phyloP scores from a whole-genome alignment of 352 stramenopile genomes.

The Pythium pectinolyticum region DNA sequence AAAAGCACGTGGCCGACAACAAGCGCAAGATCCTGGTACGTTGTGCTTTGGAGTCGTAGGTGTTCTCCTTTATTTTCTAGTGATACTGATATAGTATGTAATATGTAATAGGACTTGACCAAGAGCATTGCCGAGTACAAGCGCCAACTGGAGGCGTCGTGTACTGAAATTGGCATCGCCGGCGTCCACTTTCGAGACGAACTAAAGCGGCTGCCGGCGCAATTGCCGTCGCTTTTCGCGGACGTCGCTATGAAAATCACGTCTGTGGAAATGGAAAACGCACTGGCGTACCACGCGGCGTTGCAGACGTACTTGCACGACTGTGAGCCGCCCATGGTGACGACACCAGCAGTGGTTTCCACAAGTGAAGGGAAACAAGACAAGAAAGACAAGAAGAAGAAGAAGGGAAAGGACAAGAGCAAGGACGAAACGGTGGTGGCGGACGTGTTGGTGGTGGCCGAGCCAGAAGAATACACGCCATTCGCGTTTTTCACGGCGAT shows the following conservation, averaged over 20 bases:
- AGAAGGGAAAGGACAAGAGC: too few species aligned
- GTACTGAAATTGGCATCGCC: conserved; percentile 61
- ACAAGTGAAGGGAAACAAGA: background rate
- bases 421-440: conserved; percentile 16
- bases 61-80: background rate
- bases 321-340: conserved; percentile 40
- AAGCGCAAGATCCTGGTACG: conserved; percentile 73
- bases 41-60: background rate
- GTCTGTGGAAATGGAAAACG: conserved; percentile 36
- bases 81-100: background rate
- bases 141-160: conserved; percentile 57
- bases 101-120: conserved; percentile 47
- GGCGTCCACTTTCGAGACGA: conserved; percentile 66
- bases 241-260: conserved; percentile 46
- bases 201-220: conserved; percentile 50
- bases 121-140: conserved; percentile 78
- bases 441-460: conserved; percentile 18
- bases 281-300: conserved; percentile 60
- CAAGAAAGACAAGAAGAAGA: conserved; percentile 55
- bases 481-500: conserved; percentile 66
- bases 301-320: conserved; percentile 69
- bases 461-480: conserved; percentile 34
- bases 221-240: conserved; percentile 58
- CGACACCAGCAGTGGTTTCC: conserved; percentile 18
- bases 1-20: conserved; percentile 80